Base-by-base conservation (phyloP, 768 basidiomycete genomes). In the Chlorophyllum brunneum region DNA sequence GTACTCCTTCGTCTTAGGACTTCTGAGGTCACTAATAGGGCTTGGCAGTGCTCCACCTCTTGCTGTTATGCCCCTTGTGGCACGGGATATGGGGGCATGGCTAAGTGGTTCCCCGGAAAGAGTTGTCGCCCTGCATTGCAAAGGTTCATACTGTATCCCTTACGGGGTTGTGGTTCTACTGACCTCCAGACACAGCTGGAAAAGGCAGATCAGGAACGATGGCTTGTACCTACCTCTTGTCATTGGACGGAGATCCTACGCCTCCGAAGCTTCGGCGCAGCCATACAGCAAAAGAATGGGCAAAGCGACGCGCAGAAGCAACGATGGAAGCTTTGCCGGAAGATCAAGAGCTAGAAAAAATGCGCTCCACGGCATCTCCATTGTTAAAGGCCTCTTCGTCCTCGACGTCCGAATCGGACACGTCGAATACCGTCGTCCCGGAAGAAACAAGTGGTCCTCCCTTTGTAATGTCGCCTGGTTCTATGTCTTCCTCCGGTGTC, bases 191-290 rank as follows among this genome's bases (percentile, higher is more conserved):
- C 31, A 15, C 48, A 88, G 87, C 86, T 46, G 86, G 88, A 0
- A 87, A 94, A 65, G 91, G 91, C 11, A 77, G 92, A 48, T 92
- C 91, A 0, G 92, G 92, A 7, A 92, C 88, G 0, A 78, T 94
- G 56, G 88, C 91, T 0, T 92, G 92, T 63, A 75, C 88, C 8
- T 90, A 92, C 65, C 74, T 95, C 2, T 78, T 95, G 11, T 76
- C 87, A 0, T 69, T 81, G 2, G 73, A 77, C 18, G 69, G 69
- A 34, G 54, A 66, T 1, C 79, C 81, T 6, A 68, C 71, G 3
- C 70, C 81, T 4, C 79, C 79, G 0, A 67, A 70, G 26, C 66
- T 79, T 3, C 69, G 76, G 59, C 69, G 75, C 9, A 83, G 71
- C 51, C 69, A 75, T 49, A 68, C 66, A 23, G 65, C 68, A 5